phyloP scores from a whole-genome alignment of 2,329 filamentous ascomycete genomes.

The Alternaria solani region DNA sequence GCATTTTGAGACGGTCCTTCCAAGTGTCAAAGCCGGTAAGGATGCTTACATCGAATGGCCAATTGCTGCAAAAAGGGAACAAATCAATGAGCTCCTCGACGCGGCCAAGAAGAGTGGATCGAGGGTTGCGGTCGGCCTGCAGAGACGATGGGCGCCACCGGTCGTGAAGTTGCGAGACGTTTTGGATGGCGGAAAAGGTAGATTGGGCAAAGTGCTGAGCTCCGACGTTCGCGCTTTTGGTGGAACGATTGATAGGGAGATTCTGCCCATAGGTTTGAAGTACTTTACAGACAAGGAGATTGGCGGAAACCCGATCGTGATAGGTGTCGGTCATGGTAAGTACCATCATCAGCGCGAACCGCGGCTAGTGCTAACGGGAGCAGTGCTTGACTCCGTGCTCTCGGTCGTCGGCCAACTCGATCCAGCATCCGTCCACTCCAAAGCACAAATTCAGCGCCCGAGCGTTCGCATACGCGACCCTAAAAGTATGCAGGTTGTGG shows the following conservation, averaged over 20 bases:
- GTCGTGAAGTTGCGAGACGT: conserved; percentile 54
- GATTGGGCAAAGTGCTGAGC: not conserved
- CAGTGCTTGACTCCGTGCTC: conserved; percentile 26
- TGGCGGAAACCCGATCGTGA: conserved; percentile 28
- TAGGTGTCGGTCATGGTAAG: conserved; percentile 41
- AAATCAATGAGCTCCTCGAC: conserved; percentile 53
- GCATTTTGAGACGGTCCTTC: conserved; percentile 58
- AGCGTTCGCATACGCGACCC: not conserved
- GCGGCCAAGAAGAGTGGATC: conserved; percentile 52
- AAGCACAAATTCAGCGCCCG: conserved; percentile 15
- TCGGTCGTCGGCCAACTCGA: conserved; percentile 30
- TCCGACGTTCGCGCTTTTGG: conserved; percentile 15
- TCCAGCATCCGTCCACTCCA: conserved; percentile 9
- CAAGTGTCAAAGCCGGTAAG: conserved; percentile 63
- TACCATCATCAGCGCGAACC: not conserved
- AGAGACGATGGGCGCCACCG: conserved; percentile 53
- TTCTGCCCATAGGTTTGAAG: conserved; percentile 17
- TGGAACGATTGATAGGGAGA: conserved; percentile 27
- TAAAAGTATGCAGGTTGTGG: not conserved
- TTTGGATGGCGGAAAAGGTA: conserved; percentile 39
- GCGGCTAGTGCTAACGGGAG: not conserved
- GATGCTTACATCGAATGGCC: conserved; percentile 62
- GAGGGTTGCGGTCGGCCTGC: conserved; percentile 58
- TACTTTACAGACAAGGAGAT: conserved; percentile 25
- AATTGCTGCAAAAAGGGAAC: conserved; percentile 48